Evolutionary conservation across 2,329 filamentous ascomycete species (phyloP).

Genomic region (Exophiala bonariae): DNA sequence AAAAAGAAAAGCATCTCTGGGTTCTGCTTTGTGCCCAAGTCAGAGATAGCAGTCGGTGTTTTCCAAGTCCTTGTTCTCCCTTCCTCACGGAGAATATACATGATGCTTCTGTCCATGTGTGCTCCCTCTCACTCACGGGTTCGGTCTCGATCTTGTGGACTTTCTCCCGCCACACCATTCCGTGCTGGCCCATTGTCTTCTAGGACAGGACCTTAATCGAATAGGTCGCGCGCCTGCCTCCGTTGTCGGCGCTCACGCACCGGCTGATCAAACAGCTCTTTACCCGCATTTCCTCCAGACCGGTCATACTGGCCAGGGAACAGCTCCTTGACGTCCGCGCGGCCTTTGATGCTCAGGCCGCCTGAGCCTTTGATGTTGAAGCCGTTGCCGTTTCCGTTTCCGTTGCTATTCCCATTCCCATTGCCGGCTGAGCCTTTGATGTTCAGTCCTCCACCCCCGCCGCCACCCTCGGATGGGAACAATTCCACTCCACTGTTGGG

Average conservation of each 20-base stretch:
- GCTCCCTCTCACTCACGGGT: too few relatives aligned
- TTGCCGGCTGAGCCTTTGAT: conserved; percentile 58
- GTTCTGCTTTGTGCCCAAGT: too few relatives aligned
- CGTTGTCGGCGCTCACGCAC: conserved; percentile 51
- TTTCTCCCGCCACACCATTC: too few relatives aligned
- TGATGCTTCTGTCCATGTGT: too few relatives aligned
- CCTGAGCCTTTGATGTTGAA: conserved; percentile 36
- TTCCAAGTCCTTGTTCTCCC: too few relatives aligned
- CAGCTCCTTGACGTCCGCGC: conserved; percentile 64
- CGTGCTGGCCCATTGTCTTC: too few relatives aligned
- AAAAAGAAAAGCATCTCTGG: too few relatives aligned
- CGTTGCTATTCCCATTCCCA: too few relatives aligned
- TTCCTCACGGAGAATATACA: too few relatives aligned
- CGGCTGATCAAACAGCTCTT: conserved; percentile 68
- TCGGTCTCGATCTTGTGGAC: too few relatives aligned
- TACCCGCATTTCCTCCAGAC: conserved; percentile 56
- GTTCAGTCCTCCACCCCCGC: conserved; percentile 46
- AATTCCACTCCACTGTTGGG: conserved; percentile 38
- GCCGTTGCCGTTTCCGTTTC: too few relatives aligned
- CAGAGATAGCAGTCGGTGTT: too few relatives aligned
- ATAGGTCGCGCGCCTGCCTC: conserved; percentile 72
- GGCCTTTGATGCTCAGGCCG: conserved; percentile 70
- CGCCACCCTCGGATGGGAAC: conserved; percentile 34
- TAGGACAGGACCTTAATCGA: conserved; percentile 53
- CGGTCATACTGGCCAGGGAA: conserved; percentile 61